These are phyloP conservation scores for Wickerhamomyces kurtzmanii DNA, from an alignment of 805 yeast genomes.

Conservation along the genomic window DNA sequence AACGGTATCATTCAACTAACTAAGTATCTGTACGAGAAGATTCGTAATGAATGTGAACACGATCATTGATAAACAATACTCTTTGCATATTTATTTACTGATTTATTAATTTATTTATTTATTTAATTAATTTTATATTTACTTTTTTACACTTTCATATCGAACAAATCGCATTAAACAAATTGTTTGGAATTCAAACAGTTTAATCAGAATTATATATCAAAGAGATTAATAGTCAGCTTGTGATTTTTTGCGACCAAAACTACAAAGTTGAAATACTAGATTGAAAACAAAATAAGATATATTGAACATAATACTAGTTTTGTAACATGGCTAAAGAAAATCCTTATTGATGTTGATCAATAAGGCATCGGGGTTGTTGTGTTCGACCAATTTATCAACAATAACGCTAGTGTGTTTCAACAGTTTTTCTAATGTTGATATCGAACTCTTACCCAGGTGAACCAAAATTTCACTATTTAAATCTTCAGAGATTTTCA, in stretches of 20 bases:
- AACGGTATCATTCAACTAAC: constrained; percentile 44
- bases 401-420: constrained; percentile 29
- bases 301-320: neutral
- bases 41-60: constrained; percentile 22
- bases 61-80: constrained; percentile 1
- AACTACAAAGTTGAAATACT: no score
- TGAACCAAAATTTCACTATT: constrained; percentile 31
- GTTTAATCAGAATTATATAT: no score
- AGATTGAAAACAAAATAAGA: neutral
- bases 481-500: constrained; percentile 29
- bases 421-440: constrained; percentile 33
- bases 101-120: neutral
- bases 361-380: constrained; percentile 23
- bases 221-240: no score
- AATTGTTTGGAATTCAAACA: no score
- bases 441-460: constrained; percentile 30
- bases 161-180: no score
- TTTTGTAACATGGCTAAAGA: constrained; percentile 1
- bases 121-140: neutral
- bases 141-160: neutral
- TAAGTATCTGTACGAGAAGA: constrained; percentile 35
- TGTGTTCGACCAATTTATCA: constrained; percentile 19
- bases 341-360: constrained; percentile 38
- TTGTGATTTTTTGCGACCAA: no score
- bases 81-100: neutral